These are phyloP conservation scores for Populus hybrid DNA, from an alignment of 441 rosid genomes.

Conservation along the genomic window DNA sequence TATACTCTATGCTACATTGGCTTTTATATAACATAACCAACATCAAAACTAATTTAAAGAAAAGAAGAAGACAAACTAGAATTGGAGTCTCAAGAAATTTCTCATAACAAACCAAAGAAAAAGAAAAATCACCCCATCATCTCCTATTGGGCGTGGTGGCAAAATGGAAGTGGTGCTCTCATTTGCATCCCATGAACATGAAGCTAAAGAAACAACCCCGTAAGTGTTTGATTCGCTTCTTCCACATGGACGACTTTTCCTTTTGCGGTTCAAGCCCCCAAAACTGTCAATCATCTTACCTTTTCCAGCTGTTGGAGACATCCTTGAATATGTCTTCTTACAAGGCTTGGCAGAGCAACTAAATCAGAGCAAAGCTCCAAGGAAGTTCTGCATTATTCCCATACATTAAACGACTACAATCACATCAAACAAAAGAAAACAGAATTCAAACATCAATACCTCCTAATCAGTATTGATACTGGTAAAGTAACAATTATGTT, in stretches of 20 bases:
- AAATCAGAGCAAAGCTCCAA: not conserved
- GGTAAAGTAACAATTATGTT: too few species aligned
- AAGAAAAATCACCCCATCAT: slow-evolving; percentile 31
- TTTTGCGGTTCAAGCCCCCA: not conserved
- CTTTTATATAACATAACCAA: too few species aligned
- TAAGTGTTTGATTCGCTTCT: not conserved
- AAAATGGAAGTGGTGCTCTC: not conserved
- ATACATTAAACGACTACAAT: not conserved
- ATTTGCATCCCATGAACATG: not conserved
- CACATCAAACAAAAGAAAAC: not conserved
- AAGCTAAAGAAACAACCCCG: not conserved
- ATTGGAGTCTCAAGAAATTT: not conserved
- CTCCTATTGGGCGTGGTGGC: slow-evolving; percentile 15
- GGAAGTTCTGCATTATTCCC: not conserved
- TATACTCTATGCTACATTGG: too few species aligned
- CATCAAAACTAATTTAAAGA: not conserved
- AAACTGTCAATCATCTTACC: not conserved
- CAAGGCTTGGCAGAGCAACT: slow-evolving; percentile 1
- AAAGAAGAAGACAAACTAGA: slow-evolving; percentile 5
- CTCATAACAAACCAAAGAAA: slow-evolving; percentile 5
- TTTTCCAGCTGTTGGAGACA: slow-evolving; percentile 7
- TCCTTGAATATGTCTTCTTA: not conserved
- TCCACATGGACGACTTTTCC: not conserved
- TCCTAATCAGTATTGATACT: not conserved
- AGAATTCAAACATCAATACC: not conserved